These are phyloP conservation scores for Peltaster fructicola DNA, from an alignment of 2,329 filamentous ascomycete species.

Conservation along the genomic window DNA sequence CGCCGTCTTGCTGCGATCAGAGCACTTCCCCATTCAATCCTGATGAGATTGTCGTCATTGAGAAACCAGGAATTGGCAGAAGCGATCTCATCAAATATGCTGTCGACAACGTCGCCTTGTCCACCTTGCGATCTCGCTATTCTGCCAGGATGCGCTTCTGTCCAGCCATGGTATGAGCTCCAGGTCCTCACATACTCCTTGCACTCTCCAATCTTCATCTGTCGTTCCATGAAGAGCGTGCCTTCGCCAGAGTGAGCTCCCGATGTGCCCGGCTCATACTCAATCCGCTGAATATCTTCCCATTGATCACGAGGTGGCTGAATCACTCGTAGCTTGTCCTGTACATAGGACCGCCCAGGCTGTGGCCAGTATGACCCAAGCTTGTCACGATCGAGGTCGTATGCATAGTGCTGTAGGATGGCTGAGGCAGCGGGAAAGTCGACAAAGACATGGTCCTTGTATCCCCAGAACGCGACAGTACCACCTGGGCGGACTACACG, in stretches of 20 bases:
- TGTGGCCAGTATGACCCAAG: conserved; percentile 45
- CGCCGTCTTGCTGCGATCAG: conserved; percentile 39
- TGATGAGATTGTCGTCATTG: conserved; percentile 32
- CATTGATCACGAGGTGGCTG: conserved; percentile 35
- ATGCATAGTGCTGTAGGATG: conserved; percentile 39
- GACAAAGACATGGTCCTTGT: conserved; percentile 45
- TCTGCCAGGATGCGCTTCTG: conserved; percentile 33
- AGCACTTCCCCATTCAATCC: conserved; percentile 44
- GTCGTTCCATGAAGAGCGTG: conserved; percentile 35
- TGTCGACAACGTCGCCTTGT: conserved; percentile 42
- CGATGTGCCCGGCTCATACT: conserved; percentile 37
- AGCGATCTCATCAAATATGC: conserved; percentile 42
- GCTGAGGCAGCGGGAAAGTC: conserved; percentile 34
- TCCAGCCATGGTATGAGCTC: conserved; percentile 42
- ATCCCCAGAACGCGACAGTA: conserved; percentile 48
- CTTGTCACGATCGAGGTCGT: conserved; percentile 29
- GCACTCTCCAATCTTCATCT: conserved; percentile 37
- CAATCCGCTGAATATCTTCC: conserved; percentile 33
- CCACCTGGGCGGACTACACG: conserved; percentile 38
- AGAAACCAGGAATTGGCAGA: conserved; percentile 35
- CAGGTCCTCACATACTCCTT: conserved; percentile 46
- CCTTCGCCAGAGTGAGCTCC: conserved; percentile 24
- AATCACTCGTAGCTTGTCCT: conserved; percentile 34
- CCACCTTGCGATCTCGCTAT: conserved; percentile 37
- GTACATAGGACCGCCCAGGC: conserved; percentile 38